Percentiles rank a stretch among this genome's conserved stretches.
Conservation (phyloP, 352 stramenopile species). For the Pythium biforme region DNA sequence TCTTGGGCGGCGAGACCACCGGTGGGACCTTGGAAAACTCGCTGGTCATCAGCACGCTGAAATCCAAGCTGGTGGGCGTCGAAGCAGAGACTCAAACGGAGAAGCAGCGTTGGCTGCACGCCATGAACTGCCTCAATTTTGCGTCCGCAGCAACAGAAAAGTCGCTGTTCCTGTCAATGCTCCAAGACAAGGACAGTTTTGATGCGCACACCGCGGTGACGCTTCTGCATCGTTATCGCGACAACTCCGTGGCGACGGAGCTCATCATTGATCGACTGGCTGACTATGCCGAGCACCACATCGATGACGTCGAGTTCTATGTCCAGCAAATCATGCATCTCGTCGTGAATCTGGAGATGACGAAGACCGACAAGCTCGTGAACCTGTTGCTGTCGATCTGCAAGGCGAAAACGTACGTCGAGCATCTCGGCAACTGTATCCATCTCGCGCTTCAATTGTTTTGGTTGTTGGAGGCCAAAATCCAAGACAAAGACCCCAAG, state of each 20-base stretch:
- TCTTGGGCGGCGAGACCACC: slow-evolving; percentile 40
- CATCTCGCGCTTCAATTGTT: slow-evolving; percentile 72
- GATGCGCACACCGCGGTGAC: slow-evolving; percentile 68
- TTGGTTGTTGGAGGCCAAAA: slow-evolving; percentile 78
- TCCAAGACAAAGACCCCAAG: slow-evolving; percentile 64
- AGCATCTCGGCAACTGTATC: slow-evolving; percentile 79
- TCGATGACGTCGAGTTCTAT: slow-evolving; percentile 84
- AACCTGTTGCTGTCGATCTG: slow-evolving; percentile 77
- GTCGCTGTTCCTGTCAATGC: slow-evolving; percentile 50
- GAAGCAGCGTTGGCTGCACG: slow-evolving; percentile 76
- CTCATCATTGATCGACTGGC: slow-evolving; percentile 64
- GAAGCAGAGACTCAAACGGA: slow-evolving; percentile 73
- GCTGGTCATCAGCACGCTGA: slow-evolving; percentile 65
- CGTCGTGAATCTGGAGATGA: slow-evolving; percentile 60
- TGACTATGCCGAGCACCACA: slow-evolving; percentile 60
- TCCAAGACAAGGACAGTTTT: slow-evolving; percentile 52
- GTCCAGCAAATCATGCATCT: slow-evolving; percentile 79
- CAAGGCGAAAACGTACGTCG: slow-evolving; percentile 71
- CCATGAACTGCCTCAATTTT: slow-evolving; percentile 65
- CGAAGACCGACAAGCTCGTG: slow-evolving; percentile 64
- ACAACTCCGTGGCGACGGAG: slow-evolving; percentile 58
- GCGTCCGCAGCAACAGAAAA: slow-evolving; percentile 48
- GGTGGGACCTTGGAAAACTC: slow-evolving; percentile 41
- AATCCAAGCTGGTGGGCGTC: slow-evolving; percentile 66
- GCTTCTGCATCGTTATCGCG: slow-evolving; percentile 70